Percentiles rank a stretch among this genome's conserved stretches.
phyloP scores from a whole-genome alignment of 2,329 filamentous ascomycete species.

The Fusarium decemcellulare region DNA sequence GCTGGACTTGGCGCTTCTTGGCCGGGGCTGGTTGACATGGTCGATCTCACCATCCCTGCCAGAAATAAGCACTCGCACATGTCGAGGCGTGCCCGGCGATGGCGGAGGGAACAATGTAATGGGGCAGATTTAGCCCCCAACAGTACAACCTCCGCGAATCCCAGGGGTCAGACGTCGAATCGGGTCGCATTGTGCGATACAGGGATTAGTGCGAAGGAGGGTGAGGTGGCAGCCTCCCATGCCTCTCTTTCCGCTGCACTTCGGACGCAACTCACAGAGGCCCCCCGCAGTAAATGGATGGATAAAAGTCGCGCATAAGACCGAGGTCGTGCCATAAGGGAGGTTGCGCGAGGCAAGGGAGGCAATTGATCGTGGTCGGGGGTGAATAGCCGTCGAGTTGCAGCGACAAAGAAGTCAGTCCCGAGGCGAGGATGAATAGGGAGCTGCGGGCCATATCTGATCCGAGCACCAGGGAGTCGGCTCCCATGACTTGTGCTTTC shows the following conservation, averaged over 20 bases:
- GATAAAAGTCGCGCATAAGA: slow-evolving; percentile 45
- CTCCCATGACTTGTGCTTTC: slow-evolving; percentile 1
- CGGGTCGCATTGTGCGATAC: slow-evolving; percentile 27
- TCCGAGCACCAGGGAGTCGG: slow-evolving; percentile 22
- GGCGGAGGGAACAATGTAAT: slow-evolving; percentile 28
- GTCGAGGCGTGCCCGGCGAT: slow-evolving; percentile 11
- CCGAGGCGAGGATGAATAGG: slow-evolving; percentile 8
- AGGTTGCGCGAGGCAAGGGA: slow-evolving; percentile 21
- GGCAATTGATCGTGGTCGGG: slow-evolving; percentile 14
- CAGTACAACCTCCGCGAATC: slow-evolving; percentile 31
- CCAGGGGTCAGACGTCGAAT: slow-evolving; percentile 26
- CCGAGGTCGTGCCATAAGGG: slow-evolving; percentile 18
- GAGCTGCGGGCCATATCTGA: slow-evolving; percentile 30
- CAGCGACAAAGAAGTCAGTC: slow-evolving; percentile 29
- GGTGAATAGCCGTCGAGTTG: not conserved
- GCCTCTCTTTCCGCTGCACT: slow-evolving; percentile 33
- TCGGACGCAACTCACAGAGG: slow-evolving; percentile 30
- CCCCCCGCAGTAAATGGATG: slow-evolving; percentile 21
- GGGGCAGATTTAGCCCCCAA: slow-evolving; percentile 35
- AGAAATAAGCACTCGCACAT: slow-evolving; percentile 39
- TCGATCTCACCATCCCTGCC: slow-evolving; percentile 39
- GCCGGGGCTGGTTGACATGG: slow-evolving; percentile 29
- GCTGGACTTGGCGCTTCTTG: slow-evolving; percentile 24
- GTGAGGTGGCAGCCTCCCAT: slow-evolving; percentile 40
- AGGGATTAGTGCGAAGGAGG: slow-evolving; percentile 32